Evolutionary conservation across 176 grass and related monocot species (phyloP), one percentile per base, ranked within the genome.

Genomic region (Raddia distichophylla): DNA sequence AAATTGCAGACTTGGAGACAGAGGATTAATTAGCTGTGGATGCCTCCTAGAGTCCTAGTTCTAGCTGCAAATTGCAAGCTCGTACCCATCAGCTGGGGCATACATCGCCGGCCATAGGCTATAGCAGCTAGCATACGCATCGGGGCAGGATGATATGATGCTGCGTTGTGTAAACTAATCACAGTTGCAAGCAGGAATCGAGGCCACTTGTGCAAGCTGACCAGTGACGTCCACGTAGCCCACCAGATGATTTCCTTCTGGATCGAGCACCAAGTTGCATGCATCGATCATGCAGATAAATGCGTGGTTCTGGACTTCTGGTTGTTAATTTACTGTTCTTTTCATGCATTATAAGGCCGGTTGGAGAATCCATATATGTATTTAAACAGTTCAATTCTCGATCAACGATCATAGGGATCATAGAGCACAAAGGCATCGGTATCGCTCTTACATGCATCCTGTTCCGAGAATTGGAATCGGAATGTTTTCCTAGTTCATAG

Each of bases 21-120:
- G 8, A 34, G 59, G 60, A 63, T 40, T 1, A 65, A 65, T 55
- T 55, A 73, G 50, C 32, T 40, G 71, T 73, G 54, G 50, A 73
- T 55, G 19, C 19, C 60, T 63, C 5, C 5, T 27, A n/a, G n/a
- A 34, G 37, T 40, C n/a, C n/a, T n/a, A n/a, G n/a, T n/a, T n/a
- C n/a, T n/a, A n/a, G n/a, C n/a, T n/a, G n/a, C n/a, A n/a, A n/a
- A n/a, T n/a, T 40, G 37, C 37, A 40, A 40, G 3, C 37, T 40
- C 37, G 3, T 40, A 40, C 11, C 22, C 58, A 43, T 33, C 69
- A 74, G 54, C 69, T 82, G 46, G 69, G 58, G 69, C 69, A 64
- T 53, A 17, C 35, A 52, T 42, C 15, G 33, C 71, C 53, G 8
- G 16, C 37, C 8, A 40, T 40, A 40, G 37, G 37, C 37, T 40